Percentiles rank a stretch among this genome's conserved stretches.
Evolutionary conservation across 2,329 filamentous ascomycete genomes (phyloP).

Genomic region (Aspergillus vadensis): DNA sequence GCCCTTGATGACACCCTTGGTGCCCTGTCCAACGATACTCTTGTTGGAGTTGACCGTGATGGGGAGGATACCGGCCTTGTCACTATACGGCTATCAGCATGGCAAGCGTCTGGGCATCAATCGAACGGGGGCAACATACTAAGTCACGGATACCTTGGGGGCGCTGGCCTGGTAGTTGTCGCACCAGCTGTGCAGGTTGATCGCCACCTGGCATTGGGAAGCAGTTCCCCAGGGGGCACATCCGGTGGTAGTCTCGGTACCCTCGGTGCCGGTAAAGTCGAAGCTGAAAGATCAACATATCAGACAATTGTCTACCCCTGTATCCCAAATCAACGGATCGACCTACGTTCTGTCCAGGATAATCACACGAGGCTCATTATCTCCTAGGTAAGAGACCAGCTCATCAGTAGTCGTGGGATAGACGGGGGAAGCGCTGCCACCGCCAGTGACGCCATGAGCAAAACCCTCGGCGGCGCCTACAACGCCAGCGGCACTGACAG

Average conservation of each 20-base stretch:
- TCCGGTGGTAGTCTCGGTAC: conserved; percentile 54
- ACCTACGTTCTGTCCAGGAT: conserved; percentile 40
- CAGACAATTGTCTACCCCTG: background rate
- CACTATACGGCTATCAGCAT: conserved; percentile 23
- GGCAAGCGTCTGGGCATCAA: background rate
- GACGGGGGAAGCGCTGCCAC: conserved; percentile 56
- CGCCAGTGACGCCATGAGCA: conserved; percentile 60
- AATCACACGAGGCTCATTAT: conserved; percentile 58
- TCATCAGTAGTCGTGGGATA: conserved; percentile 58
- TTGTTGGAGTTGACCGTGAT: conserved; percentile 61
- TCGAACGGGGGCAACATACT: conserved; percentile 18
- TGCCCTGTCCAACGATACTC: conserved; percentile 57
- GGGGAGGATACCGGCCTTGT: conserved; percentile 55
- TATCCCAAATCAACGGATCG: rapidly evolving
- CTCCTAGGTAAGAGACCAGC: conserved; percentile 61
- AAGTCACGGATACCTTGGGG: conserved; percentile 47
- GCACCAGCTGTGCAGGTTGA: conserved; percentile 63
- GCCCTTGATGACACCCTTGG: conserved; percentile 57
- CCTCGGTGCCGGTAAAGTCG: conserved; percentile 23
- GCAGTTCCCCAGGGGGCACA: conserved; percentile 61
- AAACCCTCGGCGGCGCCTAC: conserved; percentile 50
- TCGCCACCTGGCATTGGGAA: conserved; percentile 58
- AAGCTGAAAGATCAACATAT: conserved; percentile 10
- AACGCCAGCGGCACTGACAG: conserved; percentile 17
- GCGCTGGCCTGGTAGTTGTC: conserved; percentile 59